Percentiles rank a stretch among this genome's conserved stretches.
Evolutionary conservation across 257 asterid genomes (phyloP).

Genomic region (Fraxinus quadrangulata): DNA sequence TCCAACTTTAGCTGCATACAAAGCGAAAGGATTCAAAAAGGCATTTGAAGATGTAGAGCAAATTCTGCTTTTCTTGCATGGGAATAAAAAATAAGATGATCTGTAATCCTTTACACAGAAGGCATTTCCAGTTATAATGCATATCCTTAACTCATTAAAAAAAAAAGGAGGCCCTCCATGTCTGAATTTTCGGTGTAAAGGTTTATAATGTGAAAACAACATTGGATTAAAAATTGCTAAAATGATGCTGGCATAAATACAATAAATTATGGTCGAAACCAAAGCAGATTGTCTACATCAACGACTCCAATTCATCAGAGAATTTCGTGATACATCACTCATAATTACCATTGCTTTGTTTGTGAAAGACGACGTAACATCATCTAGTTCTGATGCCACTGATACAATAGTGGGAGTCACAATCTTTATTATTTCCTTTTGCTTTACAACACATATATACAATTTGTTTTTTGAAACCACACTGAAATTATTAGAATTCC

Average conservation of each 20-base stretch:
- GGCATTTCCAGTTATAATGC: background rate
- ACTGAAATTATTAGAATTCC: background rate
- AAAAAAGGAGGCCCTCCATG: background rate
- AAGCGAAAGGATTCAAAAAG: background rate
- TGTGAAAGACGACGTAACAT: background rate
- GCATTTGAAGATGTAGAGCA: background rate
- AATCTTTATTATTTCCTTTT: background rate
- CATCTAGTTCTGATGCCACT: background rate
- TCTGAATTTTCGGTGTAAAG: background rate
- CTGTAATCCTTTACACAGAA: background rate
- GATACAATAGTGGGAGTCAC: background rate
- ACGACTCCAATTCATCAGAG: background rate
- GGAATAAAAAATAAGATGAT: background rate
- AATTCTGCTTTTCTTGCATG: background rate
- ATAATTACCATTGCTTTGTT: slow-evolving; percentile 10
- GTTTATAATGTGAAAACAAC: background rate
- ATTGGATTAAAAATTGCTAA: slow-evolving; percentile 5
- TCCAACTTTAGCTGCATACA: background rate
- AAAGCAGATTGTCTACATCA: slow-evolving; percentile 11
- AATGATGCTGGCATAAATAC: slow-evolving; percentile 12
- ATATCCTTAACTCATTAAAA: background rate
- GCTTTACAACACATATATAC: background rate
- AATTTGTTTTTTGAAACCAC: background rate
- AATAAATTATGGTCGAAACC: background rate
- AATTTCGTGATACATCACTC: slow-evolving; percentile 8